Base-by-base conservation (phyloP, 1,139 yeast genomes). In the Geotrichum australiense region DNA sequence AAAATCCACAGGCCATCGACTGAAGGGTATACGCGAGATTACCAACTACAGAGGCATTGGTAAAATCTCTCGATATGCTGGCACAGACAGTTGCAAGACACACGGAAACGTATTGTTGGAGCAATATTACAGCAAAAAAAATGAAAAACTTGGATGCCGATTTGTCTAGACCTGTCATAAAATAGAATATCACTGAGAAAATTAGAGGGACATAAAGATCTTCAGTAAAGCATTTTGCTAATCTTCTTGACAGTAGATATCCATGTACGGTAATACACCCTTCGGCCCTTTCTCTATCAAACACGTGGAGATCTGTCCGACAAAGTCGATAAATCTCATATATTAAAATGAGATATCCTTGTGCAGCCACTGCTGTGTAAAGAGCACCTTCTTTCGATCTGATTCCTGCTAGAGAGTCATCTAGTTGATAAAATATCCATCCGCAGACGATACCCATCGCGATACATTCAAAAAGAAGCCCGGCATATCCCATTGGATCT, bases 1-100 rank as follows among this genome's bases (percentile, higher is more conserved):
- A 84, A 59, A 77, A 83, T 0, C 95, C 95, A 60, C 87, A 80
- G 0, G 87, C 85, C 68, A 80, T 74, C 39, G 84, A 77, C 55
- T 83, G 87, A 23, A 81, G 61, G 31, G 87, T 85, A 56, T 77
- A 81, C 45, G 77, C 71, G 39, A 78, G 57, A 53, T 82, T 83
- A 26, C 78, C 71, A 16, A 80, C 61, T 45, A 83, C 65, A 0
- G 86, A 70, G 1, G 89, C 80, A 23, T 73, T 65, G 1, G 89
- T 64, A 51, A 81, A 82, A 52, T 80, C 82, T 36, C 83, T 62
- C 0, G 82, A 69, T 3, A 79, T 51, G 1, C 85, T 72, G 42
- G 80, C 80, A 20, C 76, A 65, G 12, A 74, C 53, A 52, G 74
- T 66, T 0, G 83, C 81, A 46, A 71, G 63, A 4, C 76, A 65